These are phyloP conservation scores for Thermoascus crustaceus DNA, from an alignment of 2,329 filamentous ascomycete genomes.

Conservation along the genomic window DNA sequence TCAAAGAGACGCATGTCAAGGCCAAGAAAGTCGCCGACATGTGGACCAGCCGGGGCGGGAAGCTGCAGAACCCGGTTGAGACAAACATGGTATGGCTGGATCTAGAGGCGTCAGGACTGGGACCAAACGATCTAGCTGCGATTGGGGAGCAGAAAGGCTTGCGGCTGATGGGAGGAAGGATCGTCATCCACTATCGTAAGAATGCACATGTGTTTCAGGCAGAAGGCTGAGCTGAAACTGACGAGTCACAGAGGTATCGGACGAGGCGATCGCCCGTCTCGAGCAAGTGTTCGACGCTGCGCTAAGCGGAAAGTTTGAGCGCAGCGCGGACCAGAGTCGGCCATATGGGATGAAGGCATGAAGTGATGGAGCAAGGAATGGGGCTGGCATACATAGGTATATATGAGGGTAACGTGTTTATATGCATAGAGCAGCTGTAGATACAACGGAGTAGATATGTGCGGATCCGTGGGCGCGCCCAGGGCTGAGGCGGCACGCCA, in stretches of 20 bases:
- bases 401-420: too few relatives aligned
- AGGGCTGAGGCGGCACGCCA: not conserved
- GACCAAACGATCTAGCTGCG: slow-evolving; percentile 45
- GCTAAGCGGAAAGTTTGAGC: slow-evolving; percentile 24
- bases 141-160: slow-evolving; percentile 52
- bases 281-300: slow-evolving; percentile 46
- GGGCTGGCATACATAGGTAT: too few relatives aligned
- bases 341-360: slow-evolving; percentile 28
- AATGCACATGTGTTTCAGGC: slow-evolving; percentile 5
- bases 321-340: slow-evolving; percentile 23
- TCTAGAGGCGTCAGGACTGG: slow-evolving; percentile 52
- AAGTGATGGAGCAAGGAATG: too few relatives aligned
- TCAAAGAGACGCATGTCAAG: slow-evolving; percentile 52
- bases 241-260: slow-evolving; percentile 49
- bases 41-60: slow-evolving; percentile 64
- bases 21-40: slow-evolving; percentile 55
- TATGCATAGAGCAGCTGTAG: too few relatives aligned
- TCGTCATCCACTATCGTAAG: slow-evolving; percentile 61
- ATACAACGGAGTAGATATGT: too few relatives aligned
- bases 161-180: slow-evolving; percentile 47
- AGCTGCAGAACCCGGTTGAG: slow-evolving; percentile 60
- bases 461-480: slow-evolving; percentile 9
- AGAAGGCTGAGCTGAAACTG: slow-evolving; percentile 13
- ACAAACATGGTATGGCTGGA: slow-evolving; percentile 94
- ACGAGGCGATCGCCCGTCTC: slow-evolving; percentile 52